These are phyloP conservation scores for Fraxinus pennsylvanica DNA, from an alignment of 257 asterid species.

Conservation along the genomic window DNA sequence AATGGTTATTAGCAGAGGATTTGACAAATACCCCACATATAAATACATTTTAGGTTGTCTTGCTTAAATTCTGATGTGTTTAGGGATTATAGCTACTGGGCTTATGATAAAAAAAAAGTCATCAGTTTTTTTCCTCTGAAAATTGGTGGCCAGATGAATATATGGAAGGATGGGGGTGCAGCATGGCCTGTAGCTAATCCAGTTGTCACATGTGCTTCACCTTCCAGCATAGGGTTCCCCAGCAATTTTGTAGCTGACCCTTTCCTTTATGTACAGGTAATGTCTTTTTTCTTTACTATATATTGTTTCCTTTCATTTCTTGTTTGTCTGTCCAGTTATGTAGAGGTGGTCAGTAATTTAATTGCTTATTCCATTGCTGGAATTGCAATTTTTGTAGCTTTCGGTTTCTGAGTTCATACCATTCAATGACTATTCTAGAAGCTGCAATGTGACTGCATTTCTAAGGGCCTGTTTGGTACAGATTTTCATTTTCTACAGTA, in stretches of 20 bases:
- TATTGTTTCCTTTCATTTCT: background rate
- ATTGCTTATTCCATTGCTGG: background rate
- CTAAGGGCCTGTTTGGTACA: no score
- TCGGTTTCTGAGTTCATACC: background rate
- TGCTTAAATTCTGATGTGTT: slow-evolving; percentile 14
- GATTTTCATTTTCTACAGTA: no score
- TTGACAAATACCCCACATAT: background rate
- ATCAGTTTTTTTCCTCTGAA: background rate
- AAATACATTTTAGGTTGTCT: background rate
- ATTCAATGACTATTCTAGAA: background rate
- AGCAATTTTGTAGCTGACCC: slow-evolving; percentile 97
- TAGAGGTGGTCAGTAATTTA: background rate
- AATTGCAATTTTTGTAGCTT: background rate
- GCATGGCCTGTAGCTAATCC: slow-evolving; percentile 99
- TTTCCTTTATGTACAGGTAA: slow-evolving; percentile 73
- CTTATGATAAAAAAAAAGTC: background rate
- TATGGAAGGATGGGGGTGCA: slow-evolving; percentile 65
- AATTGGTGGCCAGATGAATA: slow-evolving; percentile 60
- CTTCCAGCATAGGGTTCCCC: slow-evolving; percentile 80
- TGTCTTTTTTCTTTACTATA: background rate
- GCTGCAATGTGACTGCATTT: background rate
- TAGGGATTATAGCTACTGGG: slow-evolving; percentile 7
- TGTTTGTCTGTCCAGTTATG: background rate
- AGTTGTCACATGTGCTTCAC: slow-evolving; percentile 84
- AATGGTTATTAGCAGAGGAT: background rate